phyloP scores from a whole-genome alignment of 2,329 filamentous ascomycete species.

The Aspergillus nomiae region DNA sequence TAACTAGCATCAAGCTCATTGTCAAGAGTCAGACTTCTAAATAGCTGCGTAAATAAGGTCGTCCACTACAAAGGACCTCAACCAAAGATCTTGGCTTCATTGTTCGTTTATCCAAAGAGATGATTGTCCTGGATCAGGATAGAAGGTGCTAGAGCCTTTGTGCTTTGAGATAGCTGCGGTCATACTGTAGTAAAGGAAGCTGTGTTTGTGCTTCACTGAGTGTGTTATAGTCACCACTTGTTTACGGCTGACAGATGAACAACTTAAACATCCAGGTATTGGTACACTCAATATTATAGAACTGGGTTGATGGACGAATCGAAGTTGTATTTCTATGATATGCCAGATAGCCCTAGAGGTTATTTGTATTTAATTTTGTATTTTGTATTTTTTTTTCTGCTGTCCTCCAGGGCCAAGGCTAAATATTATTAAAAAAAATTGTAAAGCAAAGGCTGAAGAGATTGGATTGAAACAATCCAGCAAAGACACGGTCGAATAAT shows the following conservation, averaged over 20 bases:
- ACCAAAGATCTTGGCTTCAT: neutral
- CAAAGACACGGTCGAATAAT: neutral
- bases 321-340: neutral
- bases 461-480: neutral
- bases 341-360: neutral
- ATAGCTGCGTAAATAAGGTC: neutral
- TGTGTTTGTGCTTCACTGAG: neutral
- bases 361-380: too few relatives aligned
- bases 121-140: neutral
- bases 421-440: neutral
- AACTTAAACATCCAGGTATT: neutral
- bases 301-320: neutral
- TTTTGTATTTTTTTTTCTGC: neutral
- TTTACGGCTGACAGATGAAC: too few relatives aligned
- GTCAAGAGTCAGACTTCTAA: neutral
- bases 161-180: too few relatives aligned
- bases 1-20: neutral
- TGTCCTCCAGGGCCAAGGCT: neutral
- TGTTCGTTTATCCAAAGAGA: neutral
- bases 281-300: neutral
- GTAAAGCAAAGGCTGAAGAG: neutral
- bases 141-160: neutral
- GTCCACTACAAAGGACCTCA: neutral
- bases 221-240: too few relatives aligned
- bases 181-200: neutral